Conservation (phyloP, 257 asterid species). For the Striga asiatica region DNA sequence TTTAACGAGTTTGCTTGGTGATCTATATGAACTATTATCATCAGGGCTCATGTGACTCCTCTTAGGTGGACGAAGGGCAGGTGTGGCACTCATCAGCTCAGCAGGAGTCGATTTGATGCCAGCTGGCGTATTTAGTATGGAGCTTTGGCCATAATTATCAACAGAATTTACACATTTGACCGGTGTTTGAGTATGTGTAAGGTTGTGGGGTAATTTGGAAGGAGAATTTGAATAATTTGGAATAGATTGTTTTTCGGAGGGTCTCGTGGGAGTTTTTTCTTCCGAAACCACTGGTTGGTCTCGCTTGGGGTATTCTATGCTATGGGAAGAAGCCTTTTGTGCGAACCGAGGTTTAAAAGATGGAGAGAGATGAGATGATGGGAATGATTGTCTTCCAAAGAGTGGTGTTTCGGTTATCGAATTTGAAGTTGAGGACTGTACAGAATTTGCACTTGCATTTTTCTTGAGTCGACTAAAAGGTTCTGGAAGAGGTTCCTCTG, state of each 20-base stretch:
- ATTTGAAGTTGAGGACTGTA: slow-evolving; percentile 15
- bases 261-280: not conserved
- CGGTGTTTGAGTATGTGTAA: slow-evolving; percentile 38
- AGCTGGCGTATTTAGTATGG: slow-evolving; percentile 36
- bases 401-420: slow-evolving; percentile 2
- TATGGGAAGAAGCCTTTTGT: not conserved
- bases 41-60: slow-evolving; percentile 68
- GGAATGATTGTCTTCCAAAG: slow-evolving; percentile 4
- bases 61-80: slow-evolving; percentile 45
- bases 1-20: slow-evolving; percentile 44
- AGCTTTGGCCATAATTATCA: slow-evolving; percentile 14
- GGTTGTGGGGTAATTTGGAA: not conserved
- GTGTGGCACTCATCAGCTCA: slow-evolving; percentile 54
- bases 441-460: slow-evolving; percentile 10
- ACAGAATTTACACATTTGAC: slow-evolving; percentile 23
- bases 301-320: not conserved
- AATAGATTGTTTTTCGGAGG: not conserved
- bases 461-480: slow-evolving; percentile 36
- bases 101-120: slow-evolving; percentile 42
- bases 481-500: slow-evolving; percentile 57
- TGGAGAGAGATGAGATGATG: not conserved
- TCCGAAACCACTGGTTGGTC: not conserved
- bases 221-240: not conserved
- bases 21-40: slow-evolving; percentile 27
- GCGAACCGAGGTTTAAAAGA: not conserved